These are phyloP conservation scores for Yueomyces sinensis DNA, from an alignment of 805 yeast genomes.

Conservation along the genomic window DNA sequence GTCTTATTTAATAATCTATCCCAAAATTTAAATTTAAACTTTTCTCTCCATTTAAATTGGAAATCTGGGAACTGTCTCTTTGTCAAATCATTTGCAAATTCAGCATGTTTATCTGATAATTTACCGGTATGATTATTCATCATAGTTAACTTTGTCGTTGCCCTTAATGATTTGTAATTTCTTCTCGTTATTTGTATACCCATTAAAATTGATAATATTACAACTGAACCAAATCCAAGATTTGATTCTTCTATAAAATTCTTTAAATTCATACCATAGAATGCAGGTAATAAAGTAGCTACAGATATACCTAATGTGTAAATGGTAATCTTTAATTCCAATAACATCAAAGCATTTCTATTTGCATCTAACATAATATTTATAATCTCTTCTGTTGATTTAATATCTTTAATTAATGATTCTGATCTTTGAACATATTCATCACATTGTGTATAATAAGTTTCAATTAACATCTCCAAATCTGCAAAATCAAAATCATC, in stretches of 20 bases:
- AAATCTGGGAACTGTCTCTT: constrained; percentile 13
- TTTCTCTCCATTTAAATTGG: constrained; percentile 4
- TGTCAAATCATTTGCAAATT: constrained; percentile 8
- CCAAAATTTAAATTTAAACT: no score
- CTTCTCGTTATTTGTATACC: constrained; percentile 42
- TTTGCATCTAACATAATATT: constrained; percentile 85
- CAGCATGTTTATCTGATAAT: constrained; percentile 11
- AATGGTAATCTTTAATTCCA: constrained; percentile 70
- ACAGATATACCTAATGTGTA: constrained; percentile 77
- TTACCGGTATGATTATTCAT: constrained; percentile 26
- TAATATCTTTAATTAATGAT: constrained; percentile 67
- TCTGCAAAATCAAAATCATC: constrained; percentile 69
- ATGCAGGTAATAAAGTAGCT: constrained; percentile 75
- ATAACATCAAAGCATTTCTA: constrained; percentile 78
- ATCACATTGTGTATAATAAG: constrained; percentile 84
- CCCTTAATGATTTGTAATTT: constrained; percentile 42
- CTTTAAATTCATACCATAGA: constrained; percentile 78
- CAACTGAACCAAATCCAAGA: constrained; percentile 48
- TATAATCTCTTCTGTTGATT: constrained; percentile 85
- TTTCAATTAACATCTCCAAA: constrained; percentile 74
- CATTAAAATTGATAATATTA: constrained; percentile 35
- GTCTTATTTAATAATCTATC: no score
- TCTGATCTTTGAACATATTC: constrained; percentile 89
- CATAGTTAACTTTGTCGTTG: constrained; percentile 58
- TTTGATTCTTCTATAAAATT: constrained; percentile 62